Evolutionary conservation across 495 filamentous ascomycete species (phyloP).

Genomic region (Aspergillus steynii): DNA sequence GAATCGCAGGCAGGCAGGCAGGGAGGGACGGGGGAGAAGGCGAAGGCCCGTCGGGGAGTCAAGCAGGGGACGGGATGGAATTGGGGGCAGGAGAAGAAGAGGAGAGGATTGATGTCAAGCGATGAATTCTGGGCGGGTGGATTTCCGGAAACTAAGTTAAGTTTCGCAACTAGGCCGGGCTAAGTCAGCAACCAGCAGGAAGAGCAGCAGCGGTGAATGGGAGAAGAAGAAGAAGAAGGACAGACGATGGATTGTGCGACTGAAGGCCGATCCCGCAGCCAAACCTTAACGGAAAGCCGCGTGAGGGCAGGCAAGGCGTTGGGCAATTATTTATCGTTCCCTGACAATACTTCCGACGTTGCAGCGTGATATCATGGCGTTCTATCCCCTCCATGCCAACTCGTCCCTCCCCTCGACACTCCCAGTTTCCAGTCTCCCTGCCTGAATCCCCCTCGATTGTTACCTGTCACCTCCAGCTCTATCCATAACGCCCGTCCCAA

Average conservation of each 20-base stretch:
- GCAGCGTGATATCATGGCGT: not conserved
- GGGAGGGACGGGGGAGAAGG: slow-evolving; percentile 1
- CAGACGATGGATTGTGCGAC: slow-evolving; percentile 6
- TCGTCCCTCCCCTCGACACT: too few relatives aligned
- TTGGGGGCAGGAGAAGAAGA: slow-evolving; percentile 4
- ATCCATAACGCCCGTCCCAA: not conserved
- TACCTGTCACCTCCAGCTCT: not conserved
- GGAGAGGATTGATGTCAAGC: slow-evolving; percentile 9
- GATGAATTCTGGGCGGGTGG: slow-evolving; percentile 6
- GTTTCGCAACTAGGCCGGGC: slow-evolving; percentile 3
- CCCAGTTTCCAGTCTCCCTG: not conserved
- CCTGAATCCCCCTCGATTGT: not conserved
- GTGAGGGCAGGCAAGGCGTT: not conserved
- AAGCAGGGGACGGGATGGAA: not conserved
- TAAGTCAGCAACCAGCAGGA: slow-evolving; percentile 5
- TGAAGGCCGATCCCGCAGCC: not conserved
- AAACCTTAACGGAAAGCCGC: not conserved
- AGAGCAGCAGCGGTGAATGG: not conserved
- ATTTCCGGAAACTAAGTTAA: slow-evolving; percentile 8
- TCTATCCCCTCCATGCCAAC: too few relatives aligned
- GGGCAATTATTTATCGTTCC: too few relatives aligned
- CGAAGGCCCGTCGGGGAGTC: not conserved
- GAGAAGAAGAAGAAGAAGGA: slow-evolving; percentile 11
- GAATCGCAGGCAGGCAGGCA: slow-evolving; percentile 15
- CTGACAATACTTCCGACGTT: too few relatives aligned